Evolutionary conservation across 1,139 yeast genomes (phyloP).

Genomic region (Kodamaea sp.): DNA sequence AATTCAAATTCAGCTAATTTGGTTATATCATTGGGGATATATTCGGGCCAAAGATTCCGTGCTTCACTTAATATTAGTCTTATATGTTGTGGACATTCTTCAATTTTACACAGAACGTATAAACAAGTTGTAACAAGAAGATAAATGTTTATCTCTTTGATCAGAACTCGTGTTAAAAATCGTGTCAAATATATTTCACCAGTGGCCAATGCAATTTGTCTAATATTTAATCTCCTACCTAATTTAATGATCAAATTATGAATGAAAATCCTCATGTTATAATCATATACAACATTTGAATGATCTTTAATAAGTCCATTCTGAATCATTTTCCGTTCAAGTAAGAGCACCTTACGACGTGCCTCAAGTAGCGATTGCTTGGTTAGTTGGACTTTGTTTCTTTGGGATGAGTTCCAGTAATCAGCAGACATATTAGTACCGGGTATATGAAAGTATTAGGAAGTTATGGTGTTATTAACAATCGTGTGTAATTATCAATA

Average conservation of each 20-base stretch:
- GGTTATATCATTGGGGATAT: slow-evolving; percentile 85
- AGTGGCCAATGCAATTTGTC: slow-evolving; percentile 84
- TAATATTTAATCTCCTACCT: slow-evolving; percentile 69
- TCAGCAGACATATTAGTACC: slow-evolving; percentile 40
- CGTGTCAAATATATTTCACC: slow-evolving; percentile 82
- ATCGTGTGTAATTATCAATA: too few species aligned
- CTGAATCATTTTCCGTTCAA: slow-evolving; percentile 46
- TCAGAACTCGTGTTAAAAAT: slow-evolving; percentile 66
- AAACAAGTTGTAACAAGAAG: slow-evolving; percentile 79
- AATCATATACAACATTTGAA: slow-evolving; percentile 50
- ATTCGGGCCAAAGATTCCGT: slow-evolving; percentile 90
- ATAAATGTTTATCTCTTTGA: slow-evolving; percentile 80
- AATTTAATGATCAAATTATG: slow-evolving; percentile 68
- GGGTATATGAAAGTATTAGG: too few species aligned
- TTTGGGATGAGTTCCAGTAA: slow-evolving; percentile 46
- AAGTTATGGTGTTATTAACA: too few species aligned
- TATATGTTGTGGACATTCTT: slow-evolving; percentile 93
- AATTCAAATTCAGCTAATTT: slow-evolving; percentile 96
- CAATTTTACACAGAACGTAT: slow-evolving; percentile 88
- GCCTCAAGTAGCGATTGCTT: slow-evolving; percentile 38
- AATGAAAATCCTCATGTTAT: slow-evolving; percentile 62
- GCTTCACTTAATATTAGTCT: slow-evolving; percentile 82
- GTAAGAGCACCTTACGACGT: slow-evolving; percentile 34
- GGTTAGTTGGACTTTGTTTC: slow-evolving; percentile 43
- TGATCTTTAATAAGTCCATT: slow-evolving; percentile 45